These are phyloP conservation scores for Phytophthora palmivora DNA, from an alignment of 352 stramenopile species.

Conservation along the genomic window DNA sequence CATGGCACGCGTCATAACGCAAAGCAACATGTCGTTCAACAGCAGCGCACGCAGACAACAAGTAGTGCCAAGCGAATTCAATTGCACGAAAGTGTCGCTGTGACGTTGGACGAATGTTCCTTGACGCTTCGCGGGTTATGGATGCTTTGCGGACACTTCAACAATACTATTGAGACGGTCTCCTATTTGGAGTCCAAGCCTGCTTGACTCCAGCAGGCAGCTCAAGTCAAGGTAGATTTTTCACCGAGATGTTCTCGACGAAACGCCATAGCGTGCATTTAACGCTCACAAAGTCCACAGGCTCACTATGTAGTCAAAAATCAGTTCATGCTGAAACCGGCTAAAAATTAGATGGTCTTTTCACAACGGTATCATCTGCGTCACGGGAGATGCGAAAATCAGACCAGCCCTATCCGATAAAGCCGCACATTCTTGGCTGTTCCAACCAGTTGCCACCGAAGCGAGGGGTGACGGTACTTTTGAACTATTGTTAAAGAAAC, in stretches of 20 bases:
- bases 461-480: slow-evolving; percentile 17
- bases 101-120: slow-evolving; percentile 16
- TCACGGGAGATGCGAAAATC: slow-evolving; percentile 9
- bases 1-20: neutral
- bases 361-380: slow-evolving; percentile 9
- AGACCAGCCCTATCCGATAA: slow-evolving; percentile 7
- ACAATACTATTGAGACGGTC: slow-evolving; percentile 17
- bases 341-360: slow-evolving; percentile 27
- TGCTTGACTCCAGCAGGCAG: too few relatives aligned
- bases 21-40: neutral
- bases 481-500: slow-evolving; percentile 25
- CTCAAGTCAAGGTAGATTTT: slow-evolving; percentile 1
- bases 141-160: slow-evolving; percentile 13
- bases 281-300: neutral
- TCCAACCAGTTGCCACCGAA: neutral
- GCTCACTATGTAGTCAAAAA: slow-evolving; percentile 5
- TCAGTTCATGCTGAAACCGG: slow-evolving; percentile 19
- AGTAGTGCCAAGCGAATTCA: slow-evolving; percentile 7
- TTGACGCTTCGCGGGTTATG: slow-evolving; percentile 10
- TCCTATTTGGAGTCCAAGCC: too few relatives aligned
- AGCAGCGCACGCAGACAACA: too few relatives aligned
- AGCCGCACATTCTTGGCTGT: neutral
- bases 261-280: slow-evolving; percentile 8
- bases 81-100: slow-evolving; percentile 29
- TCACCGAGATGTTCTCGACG: slow-evolving; percentile 8